Base-by-base conservation (phyloP, 108 stramenopile genomes). In the Skeletonema marinoi region DNA sequence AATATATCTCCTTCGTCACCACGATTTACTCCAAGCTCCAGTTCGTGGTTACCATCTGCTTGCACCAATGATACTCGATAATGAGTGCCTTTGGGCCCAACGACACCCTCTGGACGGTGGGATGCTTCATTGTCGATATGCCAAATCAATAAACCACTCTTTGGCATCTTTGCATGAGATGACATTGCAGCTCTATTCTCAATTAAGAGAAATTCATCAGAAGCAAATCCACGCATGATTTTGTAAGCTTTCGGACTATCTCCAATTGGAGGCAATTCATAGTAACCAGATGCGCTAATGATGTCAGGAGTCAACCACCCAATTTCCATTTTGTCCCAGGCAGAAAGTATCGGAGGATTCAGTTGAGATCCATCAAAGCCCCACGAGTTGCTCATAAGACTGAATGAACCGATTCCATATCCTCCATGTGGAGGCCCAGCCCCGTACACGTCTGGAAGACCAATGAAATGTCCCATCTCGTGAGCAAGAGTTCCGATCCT, bases 401-500 rank as follows among this genome's bases (percentile, higher is more conserved):
- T 64, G 25, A 72, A 72, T 8, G 38, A 44, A 25, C 71, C 71
- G 32, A 72, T 63, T 13, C 65, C 63, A 59, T 63, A n/a, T 9
- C 60, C 62, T 7, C 74, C 60, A 7, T 19, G 50, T 1, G 68
- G 68, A 19, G 68, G 48, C 51, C 46, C 60, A 36, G 66, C 74
- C 19, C 68, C 87, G 61, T 83, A 88, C 7, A 88, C 12, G 66
- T 85, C 81, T 4, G 81, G 81, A 17, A 88, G 39, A 38, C 81
- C 81, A 51, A 84, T 73, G 2, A 84, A 41, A 60, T 79, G 84
- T 9, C 82, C 58, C 58, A 83, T 44, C 56, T 88, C 87, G 38
- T 85, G 87, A 72, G 60, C 38, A 36, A 85, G 68, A 9, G 71
- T 64, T 38, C 87, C 87, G 32, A 88, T 78, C 11, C 60, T 61